These are phyloP conservation scores for Fusarium sp. DNA, from an alignment of 2,329 filamentous ascomycete genomes.

Conservation along the genomic window DNA sequence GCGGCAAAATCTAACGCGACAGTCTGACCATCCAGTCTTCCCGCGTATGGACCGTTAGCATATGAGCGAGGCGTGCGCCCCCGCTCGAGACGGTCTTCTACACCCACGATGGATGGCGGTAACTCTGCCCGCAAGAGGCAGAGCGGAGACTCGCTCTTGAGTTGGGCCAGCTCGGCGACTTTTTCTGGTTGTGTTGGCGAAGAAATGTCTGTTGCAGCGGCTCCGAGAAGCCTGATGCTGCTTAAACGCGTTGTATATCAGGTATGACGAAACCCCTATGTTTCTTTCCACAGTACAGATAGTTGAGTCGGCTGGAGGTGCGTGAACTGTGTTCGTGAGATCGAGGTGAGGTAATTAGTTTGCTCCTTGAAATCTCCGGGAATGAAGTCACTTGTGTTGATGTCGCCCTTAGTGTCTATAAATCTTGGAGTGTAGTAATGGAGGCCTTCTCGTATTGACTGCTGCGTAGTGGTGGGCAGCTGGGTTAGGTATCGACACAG, in stretches of 20 bases:
- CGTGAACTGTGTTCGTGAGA: slow-evolving; percentile 5
- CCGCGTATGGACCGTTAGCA: slow-evolving; percentile 45
- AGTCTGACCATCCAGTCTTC: slow-evolving; percentile 54
- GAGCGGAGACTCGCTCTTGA: slow-evolving; percentile 56
- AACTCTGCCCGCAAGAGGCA: slow-evolving; percentile 57
- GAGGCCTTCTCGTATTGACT: slow-evolving; percentile 32
- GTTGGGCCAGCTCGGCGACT: slow-evolving; percentile 57
- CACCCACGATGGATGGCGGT: slow-evolving; percentile 47
- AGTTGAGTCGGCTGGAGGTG: neutral
- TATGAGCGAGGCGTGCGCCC: slow-evolving; percentile 47
- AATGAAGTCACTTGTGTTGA: slow-evolving; percentile 10
- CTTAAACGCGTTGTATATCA: slow-evolving; percentile 27
- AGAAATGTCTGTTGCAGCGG: slow-evolving; percentile 27
- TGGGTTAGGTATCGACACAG: slow-evolving; percentile 45
- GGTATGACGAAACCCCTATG: slow-evolving; percentile 6
- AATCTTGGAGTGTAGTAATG: slow-evolving; percentile 23
- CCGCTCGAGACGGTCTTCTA: slow-evolving; percentile 46
- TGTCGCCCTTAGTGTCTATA: slow-evolving; percentile 15
- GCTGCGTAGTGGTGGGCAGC: slow-evolving; percentile 40
- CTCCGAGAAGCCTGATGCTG: slow-evolving; percentile 38
- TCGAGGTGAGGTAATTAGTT: neutral
- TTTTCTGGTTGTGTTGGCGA: slow-evolving; percentile 22
- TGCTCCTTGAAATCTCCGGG: slow-evolving; percentile 1
- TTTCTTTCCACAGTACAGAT: slow-evolving; percentile 10
- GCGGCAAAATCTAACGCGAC: slow-evolving; percentile 95